Percentiles rank a stretch among this genome's conserved stretches.
Conservation (phyloP, 129 eudicot genomes). For the Artemisia argyi region DNA sequence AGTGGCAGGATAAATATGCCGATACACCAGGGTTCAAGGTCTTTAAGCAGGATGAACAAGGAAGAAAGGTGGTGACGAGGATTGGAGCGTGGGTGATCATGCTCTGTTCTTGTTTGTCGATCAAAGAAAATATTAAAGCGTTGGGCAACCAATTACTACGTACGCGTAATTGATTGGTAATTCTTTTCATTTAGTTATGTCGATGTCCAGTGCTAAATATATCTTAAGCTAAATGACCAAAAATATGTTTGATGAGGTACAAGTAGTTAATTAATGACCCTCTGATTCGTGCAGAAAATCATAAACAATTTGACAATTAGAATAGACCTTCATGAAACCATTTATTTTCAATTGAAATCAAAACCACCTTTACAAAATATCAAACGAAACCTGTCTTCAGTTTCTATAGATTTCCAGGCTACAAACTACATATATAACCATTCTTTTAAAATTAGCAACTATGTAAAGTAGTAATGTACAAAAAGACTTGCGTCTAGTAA, state of each 20-base stretch:
- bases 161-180: neutral
- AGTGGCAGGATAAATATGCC: too few relatives aligned
- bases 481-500: conserved; percentile 23
- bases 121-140: too few relatives aligned
- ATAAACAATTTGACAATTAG: neutral
- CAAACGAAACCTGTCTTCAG: conserved; percentile 14
- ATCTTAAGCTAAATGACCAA: neutral
- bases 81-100: too few relatives aligned
- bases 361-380: conserved; percentile 2
- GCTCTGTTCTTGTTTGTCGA: too few relatives aligned
- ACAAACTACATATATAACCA: conserved; percentile 24
- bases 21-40: too few relatives aligned
- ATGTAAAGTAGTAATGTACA: conserved; percentile 28
- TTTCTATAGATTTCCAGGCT: conserved; percentile 21
- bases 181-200: neutral
- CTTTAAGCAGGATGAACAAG: too few relatives aligned
- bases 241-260: too few relatives aligned
- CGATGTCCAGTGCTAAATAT: neutral
- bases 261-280: neutral
- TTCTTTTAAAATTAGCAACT: conserved; percentile 16
- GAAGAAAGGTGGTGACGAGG: too few relatives aligned
- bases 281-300: neutral
- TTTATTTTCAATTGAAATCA: neutral
- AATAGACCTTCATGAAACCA: neutral
- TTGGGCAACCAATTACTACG: neutral